Evolutionary conservation across 306 rosid species (phyloP).

Genomic region (Begonia fuchsioides): DNA sequence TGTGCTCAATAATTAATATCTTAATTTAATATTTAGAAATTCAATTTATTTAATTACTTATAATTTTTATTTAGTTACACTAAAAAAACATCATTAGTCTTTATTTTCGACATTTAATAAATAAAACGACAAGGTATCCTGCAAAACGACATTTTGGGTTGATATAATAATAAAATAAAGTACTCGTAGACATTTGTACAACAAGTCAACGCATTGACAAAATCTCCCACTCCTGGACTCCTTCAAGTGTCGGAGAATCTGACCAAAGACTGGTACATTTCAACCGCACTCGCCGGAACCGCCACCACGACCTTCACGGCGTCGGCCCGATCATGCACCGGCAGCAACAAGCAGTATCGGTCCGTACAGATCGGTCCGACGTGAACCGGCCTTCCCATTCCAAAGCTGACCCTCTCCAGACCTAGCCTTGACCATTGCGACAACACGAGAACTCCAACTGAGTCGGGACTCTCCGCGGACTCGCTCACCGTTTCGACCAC

Average conservation of each 20-base stretch:
- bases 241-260: constrained; percentile 18
- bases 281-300: constrained; percentile 51
- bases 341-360: constrained; percentile 63
- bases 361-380: constrained; percentile 67
- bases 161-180: too few species aligned
- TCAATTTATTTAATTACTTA: too few species aligned
- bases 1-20: too few species aligned
- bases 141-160: too few species aligned
- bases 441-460: constrained; percentile 62
- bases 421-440: constrained; percentile 96
- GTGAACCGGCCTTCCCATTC: constrained; percentile 42
- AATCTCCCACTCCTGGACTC: too few species aligned
- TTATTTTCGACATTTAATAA: too few species aligned
- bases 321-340: constrained; percentile 37
- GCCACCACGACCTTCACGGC: constrained; percentile 72
- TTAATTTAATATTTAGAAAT: too few species aligned
- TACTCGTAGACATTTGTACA: too few species aligned
- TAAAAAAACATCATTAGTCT: too few species aligned
- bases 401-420: constrained; percentile 54
- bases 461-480: constrained; percentile 53
- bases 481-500: constrained; percentile 46
- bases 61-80: too few species aligned
- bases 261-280: constrained; percentile 8
- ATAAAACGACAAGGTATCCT: too few species aligned
- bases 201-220: too few species aligned